Evolutionary conservation across 768 basidiomycete genomes (phyloP), one percentile per base, ranked within the genome.

Genomic region (Auriscalpium orientale): DNA sequence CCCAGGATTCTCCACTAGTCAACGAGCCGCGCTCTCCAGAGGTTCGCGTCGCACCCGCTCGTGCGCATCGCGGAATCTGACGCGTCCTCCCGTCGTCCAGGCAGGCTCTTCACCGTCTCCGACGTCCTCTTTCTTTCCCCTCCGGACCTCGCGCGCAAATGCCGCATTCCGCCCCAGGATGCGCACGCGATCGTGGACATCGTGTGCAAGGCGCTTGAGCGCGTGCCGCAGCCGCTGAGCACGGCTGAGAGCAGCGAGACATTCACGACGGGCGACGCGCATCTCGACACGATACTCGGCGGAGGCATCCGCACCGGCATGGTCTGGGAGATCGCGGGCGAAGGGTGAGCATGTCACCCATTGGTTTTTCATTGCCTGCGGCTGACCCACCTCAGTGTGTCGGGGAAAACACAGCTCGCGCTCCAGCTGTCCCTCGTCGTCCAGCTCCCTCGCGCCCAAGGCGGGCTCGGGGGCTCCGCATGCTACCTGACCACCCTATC

Each of bases 331-430:
- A 72, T 95, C 43, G 84, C 79, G 12, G 94, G 94, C 28, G 91
- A 95, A 76, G 91, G 91, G 94, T 93, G 68, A 58, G 72, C 28
- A 4, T 65, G 20, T 51, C 21, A 21, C 51, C n/a, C 18, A 51
- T 54, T 46, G 48, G 15, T 34, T 28, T 13, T 21, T 37, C 34
- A 45, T 20, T 35, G 22, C 53, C 46, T 36, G 57, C 16, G 34
- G 49, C 54, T 33, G 16, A 33, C 38, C 7, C 18, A 12, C 1
- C 38, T 15, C 66, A 99, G 97, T 66, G 87, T 92, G 21, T 84
- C 95, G 28, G 97, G 97, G 40, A 99, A 99, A 72, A 93, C 93
- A 1, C 94, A 98, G 64, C 71, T 98, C 5, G 89, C 88, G 4
- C 75, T 99, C 13, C 93, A 95, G 61, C 78, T 92, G 18, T 82